phyloP scores from a whole-genome alignment of 257 asterid species.

The Ilex asprella region DNA sequence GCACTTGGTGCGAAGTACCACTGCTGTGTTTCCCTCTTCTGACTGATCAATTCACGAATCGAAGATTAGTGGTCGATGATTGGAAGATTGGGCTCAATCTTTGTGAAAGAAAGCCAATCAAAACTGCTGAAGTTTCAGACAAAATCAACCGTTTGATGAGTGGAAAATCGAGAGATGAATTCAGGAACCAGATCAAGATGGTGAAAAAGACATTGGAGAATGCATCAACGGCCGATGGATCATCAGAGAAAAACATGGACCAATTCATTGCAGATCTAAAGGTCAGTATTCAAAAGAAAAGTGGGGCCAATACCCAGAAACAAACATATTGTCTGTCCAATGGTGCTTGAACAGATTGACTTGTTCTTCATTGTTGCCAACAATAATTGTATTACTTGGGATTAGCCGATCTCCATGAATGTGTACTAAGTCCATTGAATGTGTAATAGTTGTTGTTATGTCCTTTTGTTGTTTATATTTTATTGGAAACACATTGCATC shows the following conservation, averaged over 20 bases:
- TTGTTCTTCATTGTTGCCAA: too few relatives aligned
- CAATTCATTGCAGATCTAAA: slow-evolving; percentile 21
- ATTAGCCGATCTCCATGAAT: too few relatives aligned
- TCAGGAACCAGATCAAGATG: slow-evolving; percentile 17
- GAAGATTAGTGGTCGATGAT: slow-evolving; percentile 33
- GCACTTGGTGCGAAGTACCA: slow-evolving; percentile 38
- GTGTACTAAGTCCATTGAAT: too few relatives aligned
- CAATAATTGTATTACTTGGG: too few relatives aligned
- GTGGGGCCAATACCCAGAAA: background rate
- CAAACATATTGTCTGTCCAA: too few relatives aligned
- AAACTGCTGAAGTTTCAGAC: slow-evolving; percentile 15
- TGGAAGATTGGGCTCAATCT: slow-evolving; percentile 43
- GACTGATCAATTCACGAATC: slow-evolving; percentile 45
- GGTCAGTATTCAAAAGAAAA: slow-evolving; percentile 11
- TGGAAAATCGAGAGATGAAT: slow-evolving; percentile 15
- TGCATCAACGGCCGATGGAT: slow-evolving; percentile 25
- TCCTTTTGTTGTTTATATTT: too few relatives aligned
- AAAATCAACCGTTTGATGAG: slow-evolving; percentile 28
- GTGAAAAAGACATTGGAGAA: slow-evolving; percentile 22
- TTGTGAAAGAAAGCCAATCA: slow-evolving; percentile 19
- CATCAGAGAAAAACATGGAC: slow-evolving; percentile 31
- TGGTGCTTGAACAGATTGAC: too few relatives aligned
- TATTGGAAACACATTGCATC: too few relatives aligned
- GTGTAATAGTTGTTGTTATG: too few relatives aligned
- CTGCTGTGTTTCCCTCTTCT: slow-evolving; percentile 39